phyloP scores from a whole-genome alignment of 345 rosid species.

The Eucalyptus marginata region DNA sequence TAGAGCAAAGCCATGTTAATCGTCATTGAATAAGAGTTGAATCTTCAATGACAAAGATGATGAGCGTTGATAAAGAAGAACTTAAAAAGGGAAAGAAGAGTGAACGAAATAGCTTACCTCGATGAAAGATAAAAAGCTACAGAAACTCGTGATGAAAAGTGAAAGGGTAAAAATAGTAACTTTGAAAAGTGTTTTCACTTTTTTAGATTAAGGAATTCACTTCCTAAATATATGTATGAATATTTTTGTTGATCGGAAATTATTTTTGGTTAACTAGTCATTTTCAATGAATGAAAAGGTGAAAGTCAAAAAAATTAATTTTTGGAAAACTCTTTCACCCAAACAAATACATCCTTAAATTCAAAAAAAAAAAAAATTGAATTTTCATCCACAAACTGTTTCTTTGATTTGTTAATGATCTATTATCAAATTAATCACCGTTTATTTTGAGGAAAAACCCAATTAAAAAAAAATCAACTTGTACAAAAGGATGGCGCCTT shows the following conservation, averaged over 20 bases:
- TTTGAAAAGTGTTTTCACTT: too few relatives aligned
- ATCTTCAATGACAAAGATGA: background rate
- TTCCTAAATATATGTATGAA: background rate
- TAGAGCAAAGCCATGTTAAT: background rate
- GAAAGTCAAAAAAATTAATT: too few relatives aligned
- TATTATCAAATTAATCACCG: background rate
- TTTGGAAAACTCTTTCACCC: background rate
- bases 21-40: background rate
- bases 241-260: too few relatives aligned
- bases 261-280: background rate
- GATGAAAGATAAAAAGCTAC: too few relatives aligned
- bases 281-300: background rate
- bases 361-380: too few relatives aligned
- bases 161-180: too few relatives aligned
- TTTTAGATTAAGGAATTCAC: too few relatives aligned
- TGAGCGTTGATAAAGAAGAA: background rate
- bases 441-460: background rate
- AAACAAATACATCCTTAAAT: background rate
- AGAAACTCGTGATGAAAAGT: too few relatives aligned
- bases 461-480: too few relatives aligned
- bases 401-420: background rate
- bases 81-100: too few relatives aligned
- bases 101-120: accelerated
- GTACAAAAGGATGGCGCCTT: background rate
- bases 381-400: background rate